Conservation (phyloP, 345 rosid genomes). For the Orychophragmus violaceus region DNA sequence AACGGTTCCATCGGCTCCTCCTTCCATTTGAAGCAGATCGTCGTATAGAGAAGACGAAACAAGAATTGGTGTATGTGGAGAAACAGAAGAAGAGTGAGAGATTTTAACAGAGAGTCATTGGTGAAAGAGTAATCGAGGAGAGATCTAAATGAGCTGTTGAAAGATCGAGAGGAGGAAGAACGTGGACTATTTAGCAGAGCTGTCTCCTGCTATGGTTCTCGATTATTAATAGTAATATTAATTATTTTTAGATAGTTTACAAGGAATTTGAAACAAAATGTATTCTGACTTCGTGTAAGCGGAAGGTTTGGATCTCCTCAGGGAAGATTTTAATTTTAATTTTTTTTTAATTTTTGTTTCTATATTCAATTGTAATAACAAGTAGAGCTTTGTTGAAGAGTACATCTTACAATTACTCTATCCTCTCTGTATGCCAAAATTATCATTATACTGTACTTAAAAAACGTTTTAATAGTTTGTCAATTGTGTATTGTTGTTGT, state of each 20-base stretch:
- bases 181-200: slow-evolving; percentile 28
- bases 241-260: too few species aligned
- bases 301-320: slow-evolving; percentile 23
- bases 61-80: not conserved
- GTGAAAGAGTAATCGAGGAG: slow-evolving; percentile 8
- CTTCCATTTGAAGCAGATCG: slow-evolving; percentile 52
- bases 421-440: not conserved
- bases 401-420: not conserved
- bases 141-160: slow-evolving; percentile 16
- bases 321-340: not conserved
- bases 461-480: not conserved
- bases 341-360: not conserved
- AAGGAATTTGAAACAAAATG: not conserved
- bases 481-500: not conserved
- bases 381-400: not conserved
- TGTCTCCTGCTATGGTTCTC: slow-evolving; percentile 17
- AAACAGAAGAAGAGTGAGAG: not conserved
- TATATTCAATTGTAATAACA: not conserved
- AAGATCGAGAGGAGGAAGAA: slow-evolving; percentile 14
- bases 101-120: slow-evolving; percentile 15
- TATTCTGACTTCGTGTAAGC: slow-evolving; percentile 1
- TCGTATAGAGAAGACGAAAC: not conserved
- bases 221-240: not conserved
- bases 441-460: not conserved
- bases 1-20: slow-evolving; percentile 80